Evolutionary conservation across 208 protist species (phyloP), one percentile per base, ranked within the genome.

Genomic region (Leishmania tarentolae): DNA sequence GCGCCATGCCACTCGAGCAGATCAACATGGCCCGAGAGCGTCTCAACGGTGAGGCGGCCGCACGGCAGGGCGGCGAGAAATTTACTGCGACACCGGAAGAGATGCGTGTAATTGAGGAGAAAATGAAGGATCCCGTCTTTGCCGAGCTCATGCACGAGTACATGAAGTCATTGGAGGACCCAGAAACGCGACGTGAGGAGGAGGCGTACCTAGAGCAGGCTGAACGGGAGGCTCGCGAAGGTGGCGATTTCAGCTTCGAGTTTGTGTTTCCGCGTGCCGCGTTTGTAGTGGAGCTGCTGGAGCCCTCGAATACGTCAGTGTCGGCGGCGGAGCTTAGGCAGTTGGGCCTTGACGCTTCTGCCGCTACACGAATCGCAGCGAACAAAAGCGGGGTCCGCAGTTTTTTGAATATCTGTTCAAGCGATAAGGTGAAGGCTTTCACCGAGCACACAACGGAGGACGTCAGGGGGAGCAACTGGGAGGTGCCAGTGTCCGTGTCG

Each of bases 91-190:
- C 94, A 0, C 84, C 87, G 1, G 92, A 98, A 78, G 93, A 98
- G 84, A 74, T 98, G 37, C 85, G 79, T 13, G 86, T 83, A 2
- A 96, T 98, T 73, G 61, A 92, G 69, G 91, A 96, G 40, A 93
- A 92, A 63, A 97, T 98, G 94, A 92, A 96, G 83, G 94, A 98
- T 76, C 95, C 95, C n/a, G 87, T 90, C 50, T 98, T 98, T 77
- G 82, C 93, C 37, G 83, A 96, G 79, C 88, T 98, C 28, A 93
- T 97, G 84, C 87, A 93, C 46, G 94, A 97, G 50, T 98, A 98
- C 88, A 96, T 97, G 92, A 78, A 92, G 42, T 91, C 91, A 28
- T 92, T 98, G 59, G 80, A 91, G 66, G 95, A 98, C 82, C 95
- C 95, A 4, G 91, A 96, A 70, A 95, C 92, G 15, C 92, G 91